Evolutionary conservation across 1,284 basidiomycete species (phyloP).

Genomic region (Rhodofomes roseus): DNA sequence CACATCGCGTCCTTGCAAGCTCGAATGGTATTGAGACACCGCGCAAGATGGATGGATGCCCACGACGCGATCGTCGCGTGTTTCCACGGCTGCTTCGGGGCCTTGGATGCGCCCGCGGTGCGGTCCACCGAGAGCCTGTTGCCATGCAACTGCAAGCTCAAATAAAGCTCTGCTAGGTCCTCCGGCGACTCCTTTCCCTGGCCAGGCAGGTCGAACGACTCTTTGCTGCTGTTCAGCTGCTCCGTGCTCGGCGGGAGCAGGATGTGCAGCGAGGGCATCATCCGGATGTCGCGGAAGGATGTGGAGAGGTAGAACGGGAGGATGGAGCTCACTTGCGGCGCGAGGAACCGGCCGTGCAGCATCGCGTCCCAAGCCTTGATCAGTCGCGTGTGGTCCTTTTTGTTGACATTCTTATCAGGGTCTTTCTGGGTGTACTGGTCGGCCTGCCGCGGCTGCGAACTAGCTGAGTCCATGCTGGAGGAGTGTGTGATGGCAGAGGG

Average conservation of each 20-base stretch:
- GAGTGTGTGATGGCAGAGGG: neutral
- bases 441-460: neutral
- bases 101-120: constrained; percentile 7
- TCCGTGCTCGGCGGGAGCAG: constrained; percentile 50
- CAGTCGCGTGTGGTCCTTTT: constrained; percentile 53
- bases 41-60: constrained; percentile 60
- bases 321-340: constrained; percentile 51
- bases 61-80: constrained; percentile 33
- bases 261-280: constrained; percentile 49
- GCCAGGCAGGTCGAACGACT: neutral
- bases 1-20: constrained; percentile 70
- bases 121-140: constrained; percentile 10
- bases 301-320: constrained; percentile 67
- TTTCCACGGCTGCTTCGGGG: constrained; percentile 10
- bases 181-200: constrained; percentile 3
- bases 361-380: constrained; percentile 65
- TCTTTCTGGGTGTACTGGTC: neutral
- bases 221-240: constrained; percentile 9
- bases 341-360: constrained; percentile 56
- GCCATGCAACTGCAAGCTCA: constrained; percentile 12
- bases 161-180: constrained; percentile 9
- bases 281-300: constrained; percentile 51
- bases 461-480: constrained; percentile 3
- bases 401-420: neutral
- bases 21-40: constrained; percentile 47